Percentiles rank a stretch among this genome's conserved stretches.
Evolutionary conservation across 139 green algal species (phyloP).

Genomic region (Choricystis sp.): DNA sequence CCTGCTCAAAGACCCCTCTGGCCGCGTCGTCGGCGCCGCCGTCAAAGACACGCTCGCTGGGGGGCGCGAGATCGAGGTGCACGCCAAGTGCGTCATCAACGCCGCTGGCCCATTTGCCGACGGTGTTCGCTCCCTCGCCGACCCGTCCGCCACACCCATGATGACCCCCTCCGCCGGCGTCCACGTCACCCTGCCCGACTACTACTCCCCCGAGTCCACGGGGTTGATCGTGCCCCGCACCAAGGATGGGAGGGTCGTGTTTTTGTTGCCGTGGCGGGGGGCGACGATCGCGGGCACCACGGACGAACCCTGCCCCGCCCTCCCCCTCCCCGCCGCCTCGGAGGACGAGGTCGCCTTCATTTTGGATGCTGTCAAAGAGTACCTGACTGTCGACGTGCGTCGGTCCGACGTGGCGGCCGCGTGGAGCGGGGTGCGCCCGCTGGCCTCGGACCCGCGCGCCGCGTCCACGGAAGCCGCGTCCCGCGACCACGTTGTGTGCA

Average conservation of each 20-base stretch:
- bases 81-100: conserved; percentile 63
- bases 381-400: conserved; percentile 56
- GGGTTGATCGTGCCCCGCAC: conserved; percentile 98
- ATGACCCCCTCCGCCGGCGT: conserved; percentile 66
- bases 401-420: conserved; percentile 70
- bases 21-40: conserved; percentile 49
- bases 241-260: conserved; percentile 91
- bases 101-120: conserved; percentile 74
- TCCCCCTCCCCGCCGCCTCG: conserved; percentile 29
- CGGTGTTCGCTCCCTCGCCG: conserved; percentile 36
- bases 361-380: conserved; percentile 70
- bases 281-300: conserved; percentile 88
- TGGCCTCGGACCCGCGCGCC: conserved; percentile 61
- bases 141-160: conserved; percentile 24
- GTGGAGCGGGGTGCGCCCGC: conserved; percentile 85
- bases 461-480: conserved; percentile 22
- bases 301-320: not conserved
- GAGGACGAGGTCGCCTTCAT: conserved; percentile 91
- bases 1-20: conserved; percentile 70
- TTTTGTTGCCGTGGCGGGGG: conserved; percentile 83
- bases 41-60: conserved; percentile 42
- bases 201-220: conserved; percentile 56
- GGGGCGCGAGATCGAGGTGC: conserved; percentile 13
- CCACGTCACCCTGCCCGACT: conserved; percentile 90
- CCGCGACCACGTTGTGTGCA: conserved; percentile 54